Conservation (phyloP, 495 filamentous ascomycete genomes). For the Neurospora tetrasperma region DNA sequence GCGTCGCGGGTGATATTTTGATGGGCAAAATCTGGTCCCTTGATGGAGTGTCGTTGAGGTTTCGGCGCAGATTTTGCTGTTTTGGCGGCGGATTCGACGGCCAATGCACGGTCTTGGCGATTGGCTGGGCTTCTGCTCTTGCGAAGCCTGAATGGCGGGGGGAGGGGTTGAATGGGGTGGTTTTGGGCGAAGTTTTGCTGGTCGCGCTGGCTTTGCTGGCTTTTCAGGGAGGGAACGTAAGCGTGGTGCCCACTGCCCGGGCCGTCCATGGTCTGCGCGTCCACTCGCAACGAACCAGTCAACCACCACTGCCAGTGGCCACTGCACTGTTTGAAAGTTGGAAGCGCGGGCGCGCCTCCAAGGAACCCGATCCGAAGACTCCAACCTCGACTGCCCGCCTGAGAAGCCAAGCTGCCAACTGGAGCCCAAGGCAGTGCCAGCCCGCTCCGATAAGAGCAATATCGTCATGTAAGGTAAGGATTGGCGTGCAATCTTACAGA, state of each 20-base stretch:
- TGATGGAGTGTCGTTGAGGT: constrained; percentile 59
- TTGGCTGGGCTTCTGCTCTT: constrained; percentile 13
- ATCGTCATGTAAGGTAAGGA: background rate
- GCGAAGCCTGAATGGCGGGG: constrained; percentile 1
- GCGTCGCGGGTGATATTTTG: constrained; percentile 45
- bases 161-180: background rate
- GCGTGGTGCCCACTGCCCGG: background rate
- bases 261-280: background rate
- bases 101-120: constrained; percentile 13
- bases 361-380: background rate
- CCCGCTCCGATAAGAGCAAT: background rate
- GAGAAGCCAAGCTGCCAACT: background rate
- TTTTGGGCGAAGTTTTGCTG: constrained; percentile 1
- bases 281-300: background rate
- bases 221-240: background rate
- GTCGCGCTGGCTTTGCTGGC: background rate
- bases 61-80: constrained; percentile 39
- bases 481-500: background rate
- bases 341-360: background rate
- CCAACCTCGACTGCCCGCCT: background rate
- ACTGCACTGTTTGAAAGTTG: background rate
- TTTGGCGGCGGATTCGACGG: constrained; percentile 21
- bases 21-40: constrained; percentile 43
- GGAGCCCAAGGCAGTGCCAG: background rate
- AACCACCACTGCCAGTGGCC: background rate